These are phyloP conservation scores for Trametes gibbosa DNA, from an alignment of 768 basidiomycete species.

Conservation along the genomic window DNA sequence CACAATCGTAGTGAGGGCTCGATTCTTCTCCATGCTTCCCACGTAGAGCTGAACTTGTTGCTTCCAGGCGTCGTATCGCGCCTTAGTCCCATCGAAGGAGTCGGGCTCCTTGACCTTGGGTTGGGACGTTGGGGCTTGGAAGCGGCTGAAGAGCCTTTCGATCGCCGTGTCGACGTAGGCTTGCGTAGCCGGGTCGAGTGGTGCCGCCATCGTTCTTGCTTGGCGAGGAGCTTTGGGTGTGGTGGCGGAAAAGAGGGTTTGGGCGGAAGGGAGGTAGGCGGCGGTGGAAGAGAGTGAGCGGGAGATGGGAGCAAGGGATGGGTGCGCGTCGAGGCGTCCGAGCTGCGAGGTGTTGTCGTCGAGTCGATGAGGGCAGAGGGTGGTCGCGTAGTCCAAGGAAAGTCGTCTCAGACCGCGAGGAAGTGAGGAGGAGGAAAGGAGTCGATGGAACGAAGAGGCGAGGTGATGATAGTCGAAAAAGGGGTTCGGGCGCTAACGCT, in stretches of 20 bases:
- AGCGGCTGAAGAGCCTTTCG: neutral
- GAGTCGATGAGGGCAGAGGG: too few species aligned
- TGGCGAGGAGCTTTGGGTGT: slow-evolving; percentile 1
- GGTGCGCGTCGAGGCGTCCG: neutral
- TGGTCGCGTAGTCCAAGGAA: too few species aligned
- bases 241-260: neutral
- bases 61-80: slow-evolving; percentile 8
- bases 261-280: neutral
- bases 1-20: neutral
- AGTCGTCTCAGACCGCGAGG: too few species aligned
- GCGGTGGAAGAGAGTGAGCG: neutral
- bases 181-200: slow-evolving; percentile 3
- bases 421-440: too few species aligned
- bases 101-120: slow-evolving; percentile 6
- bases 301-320: neutral
- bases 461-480: too few species aligned
- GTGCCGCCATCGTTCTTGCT: slow-evolving; percentile 4
- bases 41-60: slow-evolving; percentile 3
- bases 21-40: neutral
- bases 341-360: slow-evolving; percentile 3
- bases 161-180: slow-evolving; percentile 7
- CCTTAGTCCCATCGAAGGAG: too few species aligned
- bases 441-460: too few species aligned
- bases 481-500: too few species aligned
- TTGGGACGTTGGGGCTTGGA: neutral